phyloP scores from a whole-genome alignment of 495 filamentous ascomycete genomes.

The Hypoxylon lienhwacheense region DNA sequence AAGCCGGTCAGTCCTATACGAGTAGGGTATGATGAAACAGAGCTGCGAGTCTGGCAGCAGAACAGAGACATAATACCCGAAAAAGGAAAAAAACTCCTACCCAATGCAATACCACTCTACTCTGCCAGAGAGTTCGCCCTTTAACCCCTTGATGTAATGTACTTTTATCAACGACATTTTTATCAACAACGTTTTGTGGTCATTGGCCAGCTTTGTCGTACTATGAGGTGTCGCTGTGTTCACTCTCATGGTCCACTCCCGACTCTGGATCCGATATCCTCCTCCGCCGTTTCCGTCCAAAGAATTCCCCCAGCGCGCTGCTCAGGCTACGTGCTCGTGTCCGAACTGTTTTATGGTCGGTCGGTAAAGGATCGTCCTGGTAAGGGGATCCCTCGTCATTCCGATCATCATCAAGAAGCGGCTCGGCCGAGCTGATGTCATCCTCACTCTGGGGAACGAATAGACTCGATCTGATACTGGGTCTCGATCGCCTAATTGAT shows the following conservation, averaged over 20 bases:
- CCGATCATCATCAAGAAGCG: constrained; percentile 16
- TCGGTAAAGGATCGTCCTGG: constrained; percentile 23
- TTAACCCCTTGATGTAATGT: constrained; percentile 5
- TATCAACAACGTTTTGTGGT: background rate
- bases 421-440: constrained; percentile 18
- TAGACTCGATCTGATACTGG: constrained; percentile 45
- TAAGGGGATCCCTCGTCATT: constrained; percentile 23
- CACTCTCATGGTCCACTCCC: constrained; percentile 12
- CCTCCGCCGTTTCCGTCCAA: constrained; percentile 38
- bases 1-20: constrained; percentile 5
- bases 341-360: constrained; percentile 24
- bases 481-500: constrained; percentile 38
- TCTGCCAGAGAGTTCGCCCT: constrained; percentile 3
- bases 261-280: constrained; percentile 31
- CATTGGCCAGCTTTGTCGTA: constrained; percentile 5
- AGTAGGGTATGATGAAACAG: constrained; percentile 24
- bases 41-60: background rate
- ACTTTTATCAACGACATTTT: background rate
- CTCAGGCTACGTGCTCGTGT: constrained; percentile 54
- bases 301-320: constrained; percentile 51
- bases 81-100: constrained; percentile 21
- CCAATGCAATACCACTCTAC: constrained; percentile 27
- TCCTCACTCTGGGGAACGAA: constrained; percentile 46
- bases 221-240: constrained; percentile 5
- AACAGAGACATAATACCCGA: background rate